Evolutionary conservation across 2,329 filamentous ascomycete genomes (phyloP).

Genomic region (Ophiostoma sp.): DNA sequence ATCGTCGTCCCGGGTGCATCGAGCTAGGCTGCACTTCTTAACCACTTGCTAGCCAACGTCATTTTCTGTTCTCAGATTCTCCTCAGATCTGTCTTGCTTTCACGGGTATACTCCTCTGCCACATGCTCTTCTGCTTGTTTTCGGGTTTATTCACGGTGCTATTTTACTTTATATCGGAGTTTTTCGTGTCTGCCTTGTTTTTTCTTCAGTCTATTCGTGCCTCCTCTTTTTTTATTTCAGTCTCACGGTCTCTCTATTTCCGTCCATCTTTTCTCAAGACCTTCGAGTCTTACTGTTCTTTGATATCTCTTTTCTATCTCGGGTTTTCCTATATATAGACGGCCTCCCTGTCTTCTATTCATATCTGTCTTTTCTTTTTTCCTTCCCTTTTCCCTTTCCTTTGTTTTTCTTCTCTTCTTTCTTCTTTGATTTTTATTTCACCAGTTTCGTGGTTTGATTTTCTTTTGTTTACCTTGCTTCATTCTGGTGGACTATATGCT

Average conservation of each 20-base stretch:
- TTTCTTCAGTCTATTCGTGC: too few species aligned
- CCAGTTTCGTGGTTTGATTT: too few species aligned
- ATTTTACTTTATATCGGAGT: not conserved
- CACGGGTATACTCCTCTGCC: not conserved
- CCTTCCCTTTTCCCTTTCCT: not conserved
- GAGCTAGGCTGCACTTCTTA: too few species aligned
- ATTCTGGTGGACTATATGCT: too few species aligned
- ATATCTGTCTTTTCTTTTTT: not conserved
- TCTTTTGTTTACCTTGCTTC: too few species aligned
- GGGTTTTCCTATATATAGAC: not conserved
- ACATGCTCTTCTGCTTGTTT: not conserved
- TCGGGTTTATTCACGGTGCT: not conserved
- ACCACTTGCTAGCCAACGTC: not conserved
- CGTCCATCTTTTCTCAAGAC: not conserved
- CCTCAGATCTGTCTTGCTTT: not conserved
- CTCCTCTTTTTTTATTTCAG: too few species aligned
- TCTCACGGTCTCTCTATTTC: too few species aligned
- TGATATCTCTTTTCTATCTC: constrained; percentile 4
- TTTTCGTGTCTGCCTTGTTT: not conserved
- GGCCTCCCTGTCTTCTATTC: not conserved
- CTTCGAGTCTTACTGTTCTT: not conserved
- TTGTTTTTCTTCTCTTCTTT: not conserved
- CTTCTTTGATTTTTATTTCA: constrained; percentile 1
- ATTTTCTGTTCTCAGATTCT: not conserved
- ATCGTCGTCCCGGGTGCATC: not conserved